phyloP scores from a whole-genome alignment of 2,329 filamentous ascomycete species.

The Aspergillus sp. region DNA sequence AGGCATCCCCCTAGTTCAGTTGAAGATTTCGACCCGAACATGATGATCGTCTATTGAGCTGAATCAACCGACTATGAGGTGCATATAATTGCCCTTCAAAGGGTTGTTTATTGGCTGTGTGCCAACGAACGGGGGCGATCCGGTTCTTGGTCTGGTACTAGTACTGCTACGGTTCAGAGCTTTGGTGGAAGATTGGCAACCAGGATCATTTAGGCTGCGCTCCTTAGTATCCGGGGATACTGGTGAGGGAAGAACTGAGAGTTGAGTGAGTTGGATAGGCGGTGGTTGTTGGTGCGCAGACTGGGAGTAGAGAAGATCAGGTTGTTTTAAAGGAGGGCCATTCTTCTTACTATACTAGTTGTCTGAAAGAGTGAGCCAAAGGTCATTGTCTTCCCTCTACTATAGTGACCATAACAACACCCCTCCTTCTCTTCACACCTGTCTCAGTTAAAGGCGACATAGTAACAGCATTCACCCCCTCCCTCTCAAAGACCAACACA shows the following conservation, averaged over 20 bases:
- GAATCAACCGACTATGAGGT: no score
- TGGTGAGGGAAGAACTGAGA: slow-evolving; percentile 50
- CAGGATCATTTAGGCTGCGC: slow-evolving; percentile 49
- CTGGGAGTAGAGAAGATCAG: not conserved
- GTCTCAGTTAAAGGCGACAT: not conserved
- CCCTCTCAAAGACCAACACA: not conserved
- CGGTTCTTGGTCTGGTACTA: slow-evolving; percentile 23
- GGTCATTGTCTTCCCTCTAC: not conserved
- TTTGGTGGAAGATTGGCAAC: slow-evolving; percentile 41
- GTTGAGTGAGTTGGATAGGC: slow-evolving; percentile 34
- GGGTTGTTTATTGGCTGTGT: no score
- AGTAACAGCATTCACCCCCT: not conserved
- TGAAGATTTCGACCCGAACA: no score
- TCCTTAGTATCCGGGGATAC: slow-evolving; percentile 31
- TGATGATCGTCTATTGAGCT: no score
- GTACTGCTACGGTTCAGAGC: slow-evolving; percentile 42
- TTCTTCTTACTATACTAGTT: slow-evolving; percentile 5
- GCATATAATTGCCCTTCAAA: no score
- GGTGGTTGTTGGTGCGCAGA: not conserved
- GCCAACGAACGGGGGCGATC: no score
- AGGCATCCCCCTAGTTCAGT: no score
- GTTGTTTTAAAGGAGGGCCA: not conserved
- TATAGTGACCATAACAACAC: not conserved
- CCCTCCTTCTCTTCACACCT: not conserved
- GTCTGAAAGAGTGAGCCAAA: not conserved